These are phyloP conservation scores for Tetracladium setigerum DNA, from an alignment of 495 filamentous ascomycete genomes.

Conservation along the genomic window DNA sequence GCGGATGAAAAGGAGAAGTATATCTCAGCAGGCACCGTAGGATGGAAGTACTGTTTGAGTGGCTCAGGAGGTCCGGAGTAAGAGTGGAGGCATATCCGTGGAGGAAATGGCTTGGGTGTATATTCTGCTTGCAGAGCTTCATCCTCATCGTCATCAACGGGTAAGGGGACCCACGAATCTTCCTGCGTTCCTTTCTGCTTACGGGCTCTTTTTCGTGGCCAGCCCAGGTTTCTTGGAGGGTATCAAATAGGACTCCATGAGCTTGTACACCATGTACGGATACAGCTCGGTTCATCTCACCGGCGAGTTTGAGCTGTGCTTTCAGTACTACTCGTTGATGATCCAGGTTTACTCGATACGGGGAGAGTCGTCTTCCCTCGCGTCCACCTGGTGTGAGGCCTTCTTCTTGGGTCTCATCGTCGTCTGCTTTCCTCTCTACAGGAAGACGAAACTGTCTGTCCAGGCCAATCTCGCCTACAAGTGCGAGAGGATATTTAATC, in stretches of 20 bases:
- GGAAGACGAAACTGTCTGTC: constrained; percentile 85
- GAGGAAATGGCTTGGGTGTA: constrained; percentile 58
- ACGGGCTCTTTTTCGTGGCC: constrained; percentile 67
- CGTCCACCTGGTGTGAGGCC: constrained; percentile 71
- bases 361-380: constrained; percentile 68
- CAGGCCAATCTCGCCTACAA: constrained; percentile 85
- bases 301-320: constrained; percentile 81
- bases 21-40: constrained; percentile 64
- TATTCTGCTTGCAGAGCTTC: constrained; percentile 8
- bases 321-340: constrained; percentile 73
- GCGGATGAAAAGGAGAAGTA: constrained; percentile 84
- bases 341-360: constrained; percentile 63
- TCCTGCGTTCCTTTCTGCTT: constrained; percentile 54
- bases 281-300: constrained; percentile 70
- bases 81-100: constrained; percentile 88
- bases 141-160: constrained; percentile 29
- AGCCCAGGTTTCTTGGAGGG: constrained; percentile 68
- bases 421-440: constrained; percentile 43
- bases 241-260: constrained; percentile 74
- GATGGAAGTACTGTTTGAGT: constrained; percentile 70
- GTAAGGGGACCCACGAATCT: constrained; percentile 24
- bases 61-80: constrained; percentile 76
- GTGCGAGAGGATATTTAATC: constrained; percentile 51
- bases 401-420: constrained; percentile 43
- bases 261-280: constrained; percentile 89